Percentiles rank a stretch among this genome's conserved stretches.
These are phyloP conservation scores for Lactifluus piperatus DNA, from an alignment of 768 basidiomycete species.

Conservation along the genomic window DNA sequence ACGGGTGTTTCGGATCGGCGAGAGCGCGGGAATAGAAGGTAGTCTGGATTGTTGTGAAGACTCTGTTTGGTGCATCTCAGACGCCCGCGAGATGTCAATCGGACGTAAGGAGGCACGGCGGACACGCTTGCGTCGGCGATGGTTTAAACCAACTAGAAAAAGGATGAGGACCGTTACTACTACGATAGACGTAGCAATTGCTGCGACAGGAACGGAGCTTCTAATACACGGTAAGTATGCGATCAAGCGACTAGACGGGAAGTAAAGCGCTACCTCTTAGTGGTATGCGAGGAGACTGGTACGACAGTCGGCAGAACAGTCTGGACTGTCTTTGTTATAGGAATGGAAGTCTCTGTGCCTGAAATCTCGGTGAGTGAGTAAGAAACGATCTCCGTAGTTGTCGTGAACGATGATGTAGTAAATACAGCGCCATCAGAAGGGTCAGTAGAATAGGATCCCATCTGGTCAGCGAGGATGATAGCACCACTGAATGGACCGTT, in stretches of 20 bases:
- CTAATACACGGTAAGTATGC: neutral
- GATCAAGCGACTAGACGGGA: neutral
- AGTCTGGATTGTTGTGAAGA: neutral
- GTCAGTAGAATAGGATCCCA: neutral
- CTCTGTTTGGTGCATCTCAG: neutral
- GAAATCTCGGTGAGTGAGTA: neutral
- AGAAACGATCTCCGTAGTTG: neutral
- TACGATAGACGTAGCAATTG: neutral
- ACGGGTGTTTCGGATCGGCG: neutral
- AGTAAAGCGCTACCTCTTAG: neutral
- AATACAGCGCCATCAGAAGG: no score
- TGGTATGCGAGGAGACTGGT: neutral
- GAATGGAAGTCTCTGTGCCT: neutral
- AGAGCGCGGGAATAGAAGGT: neutral
- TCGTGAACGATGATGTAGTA: neutral
- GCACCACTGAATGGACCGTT: neutral
- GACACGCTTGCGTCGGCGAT: neutral
- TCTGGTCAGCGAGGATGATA: neutral
- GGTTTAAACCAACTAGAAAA: neutral
- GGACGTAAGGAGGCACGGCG: neutral
- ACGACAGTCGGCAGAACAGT: neutral
- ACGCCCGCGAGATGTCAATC: neutral
- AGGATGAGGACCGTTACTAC: neutral
- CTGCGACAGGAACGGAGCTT: conserved; percentile 3
- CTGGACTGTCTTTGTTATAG: neutral